Base-by-base conservation (phyloP, 768 basidiomycete genomes). In the Lactarius vividus region DNA sequence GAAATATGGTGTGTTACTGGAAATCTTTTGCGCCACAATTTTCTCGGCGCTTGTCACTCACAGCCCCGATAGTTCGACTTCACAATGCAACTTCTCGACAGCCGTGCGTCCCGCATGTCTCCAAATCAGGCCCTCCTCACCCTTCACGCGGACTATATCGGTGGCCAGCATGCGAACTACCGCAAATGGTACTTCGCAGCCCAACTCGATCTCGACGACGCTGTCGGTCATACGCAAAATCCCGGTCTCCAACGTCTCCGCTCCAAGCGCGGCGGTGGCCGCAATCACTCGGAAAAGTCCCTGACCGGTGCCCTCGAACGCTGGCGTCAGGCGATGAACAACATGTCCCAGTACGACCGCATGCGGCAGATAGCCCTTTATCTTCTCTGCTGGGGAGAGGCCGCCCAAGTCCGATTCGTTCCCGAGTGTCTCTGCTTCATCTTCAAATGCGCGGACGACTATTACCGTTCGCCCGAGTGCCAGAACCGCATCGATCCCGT, bases 161-260 rank as follows among this genome's bases (percentile, higher is more conserved):
- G 97, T 26, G 97, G 97, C 3, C 92, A 96, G 76, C 90, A 98
- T 73, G 94, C 97, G 58, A 98, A 98, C 80, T 98, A 98, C 79
- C 92, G 97, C 67, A 98, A 98, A 79, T 98, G 97, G 97, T 99
- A 99, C 80, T 99, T 98, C 76, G 97, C 96, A 33, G 95, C 96
- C 23, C 97, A 99, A 76, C 87, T 99, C 66, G 96, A 98, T 76
- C 89, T 98, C 52, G 97, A 99, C 76, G 97, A 99, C 71, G 96
- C 95, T 57, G 88, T 98, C 61, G 97, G 96, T 33, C 86, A 91
- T 66, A 84, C 85, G 7, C 94, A 97, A 74, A 98, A 97, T 75
- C 93, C 94, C 0, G 96, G 96, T 63, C 80, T 97, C 5, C 85
- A 85, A 57, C 88, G 93, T 11, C 83, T 96, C n/a, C 84, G 86